Percentiles rank a stretch among this genome's conserved stretches.
These are phyloP conservation scores for Microbotryum intermedium DNA, from an alignment of 1,284 basidiomycete genomes.

Conservation along the genomic window DNA sequence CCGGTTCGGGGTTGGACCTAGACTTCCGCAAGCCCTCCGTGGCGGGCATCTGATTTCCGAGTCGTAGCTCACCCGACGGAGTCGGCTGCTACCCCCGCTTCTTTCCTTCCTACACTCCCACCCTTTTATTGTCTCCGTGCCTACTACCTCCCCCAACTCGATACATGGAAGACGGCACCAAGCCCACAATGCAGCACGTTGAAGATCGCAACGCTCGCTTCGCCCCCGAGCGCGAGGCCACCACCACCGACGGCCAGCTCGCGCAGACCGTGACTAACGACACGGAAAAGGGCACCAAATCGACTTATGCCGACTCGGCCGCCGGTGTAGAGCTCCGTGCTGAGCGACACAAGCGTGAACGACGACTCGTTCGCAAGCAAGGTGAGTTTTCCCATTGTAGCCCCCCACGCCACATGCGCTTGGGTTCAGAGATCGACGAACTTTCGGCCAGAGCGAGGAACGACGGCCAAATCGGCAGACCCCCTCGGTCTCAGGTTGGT, in stretches of 20 bases:
- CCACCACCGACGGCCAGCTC: not conserved
- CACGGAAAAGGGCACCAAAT: constrained; percentile 32
- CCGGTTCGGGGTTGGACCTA: too few species aligned
- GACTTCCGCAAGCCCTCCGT: too few species aligned
- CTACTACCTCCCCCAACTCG: not conserved
- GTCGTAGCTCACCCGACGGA: too few species aligned
- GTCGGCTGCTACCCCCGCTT: not conserved
- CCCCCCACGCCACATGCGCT: not conserved
- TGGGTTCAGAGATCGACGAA: too few species aligned
- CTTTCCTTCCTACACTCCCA: not conserved
- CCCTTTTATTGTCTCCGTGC: not conserved
- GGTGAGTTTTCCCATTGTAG: constrained; percentile 30
- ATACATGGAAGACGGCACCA: not conserved
- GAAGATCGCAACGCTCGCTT: constrained; percentile 7
- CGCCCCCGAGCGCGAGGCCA: constrained; percentile 7
- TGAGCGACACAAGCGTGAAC: constrained; percentile 33
- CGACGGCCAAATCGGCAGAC: too few species aligned
- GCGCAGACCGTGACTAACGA: constrained; percentile 7
- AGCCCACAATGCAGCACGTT: constrained; percentile 1
- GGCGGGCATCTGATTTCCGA: too few species aligned
- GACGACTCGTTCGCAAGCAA: constrained; percentile 38
- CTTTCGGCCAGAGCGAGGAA: too few species aligned
- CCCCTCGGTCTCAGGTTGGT: too few species aligned
- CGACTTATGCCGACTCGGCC: constrained; percentile 31
- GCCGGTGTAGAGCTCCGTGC: constrained; percentile 32